Evolutionary conservation across 345 rosid species (phyloP), one percentile per base, ranked within the genome.

Genomic region (Iberis pinnata): DNA sequence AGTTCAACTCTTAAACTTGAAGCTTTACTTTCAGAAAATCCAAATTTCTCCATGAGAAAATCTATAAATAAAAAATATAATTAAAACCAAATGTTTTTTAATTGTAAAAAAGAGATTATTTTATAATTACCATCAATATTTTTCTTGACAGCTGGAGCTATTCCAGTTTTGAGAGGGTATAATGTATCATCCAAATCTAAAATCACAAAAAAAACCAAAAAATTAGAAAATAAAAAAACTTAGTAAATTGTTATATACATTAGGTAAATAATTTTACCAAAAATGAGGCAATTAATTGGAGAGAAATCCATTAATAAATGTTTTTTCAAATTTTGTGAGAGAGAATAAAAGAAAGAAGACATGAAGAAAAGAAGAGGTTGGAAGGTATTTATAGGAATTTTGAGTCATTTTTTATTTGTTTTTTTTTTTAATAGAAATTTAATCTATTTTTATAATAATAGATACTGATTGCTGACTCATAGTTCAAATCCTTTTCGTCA

Each of bases 121-220:
- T 39, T 16, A 38, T 51, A 45, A 10, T 18, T 44, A 87, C 92
- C 96, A 6, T 90, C 93, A 25, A 92, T 92, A 68, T 90, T 92
- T 60, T 52, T 80, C 73, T 78, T 80, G 35, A 92, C 77, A 58
- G 73, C 77, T 56, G 76, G 81, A 2, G 81, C 86, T 59, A 87
- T 63, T 50, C 98, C 96, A 9, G 76, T 60, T 38, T 65, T 75
- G 0, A 82, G 71, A 63, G 89, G 80, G 74, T 92, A 92, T 64
- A 92, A 64, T 27, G 98, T 92, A 64, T 92, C 98, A 39, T 92
- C 98, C 81, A 92, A 84, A 74, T 92, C 95, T 92, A 25, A 3
- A 13, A 24, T 52, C 12, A 40, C 13, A 52, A 49, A n/a, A 15
- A 12, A 1, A 27, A 5, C 13, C 6, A 7, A 22, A 8, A 42